Evolutionary conservation across 2,329 filamentous ascomycete species (phyloP).

Genomic region (Hymenotorrendiella dingleyae): DNA sequence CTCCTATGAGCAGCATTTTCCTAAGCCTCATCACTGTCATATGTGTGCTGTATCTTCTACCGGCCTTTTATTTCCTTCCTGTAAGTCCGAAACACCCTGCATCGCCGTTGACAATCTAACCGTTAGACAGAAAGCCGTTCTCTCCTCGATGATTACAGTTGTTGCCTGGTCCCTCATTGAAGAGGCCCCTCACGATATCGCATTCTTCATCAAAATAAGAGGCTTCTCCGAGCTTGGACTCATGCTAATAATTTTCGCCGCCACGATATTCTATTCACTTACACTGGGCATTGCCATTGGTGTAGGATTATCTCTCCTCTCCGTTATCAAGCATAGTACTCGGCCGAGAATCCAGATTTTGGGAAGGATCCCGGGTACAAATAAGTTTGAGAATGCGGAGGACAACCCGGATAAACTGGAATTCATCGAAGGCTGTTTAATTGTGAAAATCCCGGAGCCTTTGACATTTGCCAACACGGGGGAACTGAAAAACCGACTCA

Average conservation of each 20-base stretch:
- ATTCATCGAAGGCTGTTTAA: slow-evolving; percentile 85
- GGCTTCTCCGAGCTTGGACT: slow-evolving; percentile 82
- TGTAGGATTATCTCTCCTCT: slow-evolving; percentile 82
- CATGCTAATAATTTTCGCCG: slow-evolving; percentile 84
- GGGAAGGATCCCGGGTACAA: slow-evolving; percentile 77
- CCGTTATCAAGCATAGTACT: slow-evolving; percentile 85
- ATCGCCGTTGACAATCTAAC: slow-evolving; percentile 15
- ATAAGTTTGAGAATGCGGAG: slow-evolving; percentile 81
- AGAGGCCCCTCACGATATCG: slow-evolving; percentile 87
- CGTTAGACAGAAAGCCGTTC: slow-evolving; percentile 71
- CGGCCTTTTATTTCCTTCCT: slow-evolving; percentile 93
- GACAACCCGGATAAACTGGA: slow-evolving; percentile 68
- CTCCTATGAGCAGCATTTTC: slow-evolving; percentile 88
- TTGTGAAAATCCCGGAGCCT: slow-evolving; percentile 96
- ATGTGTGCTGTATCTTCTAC: slow-evolving; percentile 74
- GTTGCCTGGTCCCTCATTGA: slow-evolving; percentile 93
- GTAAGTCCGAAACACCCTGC: slow-evolving; percentile 46
- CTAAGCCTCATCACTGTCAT: slow-evolving; percentile 76
- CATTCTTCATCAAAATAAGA: slow-evolving; percentile 79
- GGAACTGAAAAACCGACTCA: slow-evolving; percentile 76
- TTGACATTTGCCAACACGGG: slow-evolving; percentile 96
- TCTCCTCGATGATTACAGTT: slow-evolving; percentile 90
- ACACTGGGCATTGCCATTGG: slow-evolving; percentile 91
- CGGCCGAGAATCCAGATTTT: slow-evolving; percentile 94
- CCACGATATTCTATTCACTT: slow-evolving; percentile 93